A percentile compares a stretch with the other conserved stretches of the same genome.
These are phyloP conservation scores for Aspergillus uvarum DNA, from an alignment of 2,329 filamentous ascomycete genomes.

Conservation along the genomic window DNA sequence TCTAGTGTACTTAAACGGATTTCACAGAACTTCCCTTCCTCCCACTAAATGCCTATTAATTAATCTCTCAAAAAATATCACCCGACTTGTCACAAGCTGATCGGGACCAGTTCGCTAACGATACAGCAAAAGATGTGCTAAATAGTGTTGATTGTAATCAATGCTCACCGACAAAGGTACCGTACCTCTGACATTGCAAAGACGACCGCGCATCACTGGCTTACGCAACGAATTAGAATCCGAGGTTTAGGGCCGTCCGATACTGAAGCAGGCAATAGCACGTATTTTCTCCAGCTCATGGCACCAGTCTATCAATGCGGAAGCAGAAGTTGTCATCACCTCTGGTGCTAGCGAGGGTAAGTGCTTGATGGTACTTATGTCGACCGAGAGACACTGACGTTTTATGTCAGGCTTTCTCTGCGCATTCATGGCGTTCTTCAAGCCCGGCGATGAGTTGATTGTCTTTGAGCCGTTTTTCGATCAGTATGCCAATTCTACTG, in stretches of 20 bases:
- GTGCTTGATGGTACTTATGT: slow-evolving; percentile 15
- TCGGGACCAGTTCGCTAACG: slow-evolving; percentile 68
- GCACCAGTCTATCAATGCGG: slow-evolving; percentile 75
- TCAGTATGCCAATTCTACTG: slow-evolving; percentile 57
- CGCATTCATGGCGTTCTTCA: slow-evolving; percentile 97
- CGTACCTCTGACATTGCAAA: no score
- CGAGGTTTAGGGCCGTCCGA: slow-evolving; percentile 66
- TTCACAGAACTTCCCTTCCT: no score
- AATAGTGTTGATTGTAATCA: slow-evolving; percentile 96
- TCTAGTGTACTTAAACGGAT: no score
- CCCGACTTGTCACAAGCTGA: no score
- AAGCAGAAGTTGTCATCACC: slow-evolving; percentile 92
- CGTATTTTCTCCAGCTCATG: slow-evolving; percentile 89
- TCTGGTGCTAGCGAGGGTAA: slow-evolving; percentile 58
- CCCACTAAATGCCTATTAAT: no score
- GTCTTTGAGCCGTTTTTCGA: slow-evolving; percentile 99
- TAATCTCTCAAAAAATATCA: no score
- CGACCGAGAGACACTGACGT: background rate
- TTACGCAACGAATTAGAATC: no score
- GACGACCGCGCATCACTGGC: no score
- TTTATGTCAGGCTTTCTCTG: slow-evolving; percentile 71
- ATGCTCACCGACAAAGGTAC: slow-evolving; percentile 86
- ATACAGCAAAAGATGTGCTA: slow-evolving; percentile 86
- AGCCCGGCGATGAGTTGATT: slow-evolving; percentile 92
- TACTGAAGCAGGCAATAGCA: slow-evolving; percentile 88